Conservation (phyloP, 2,329 filamentous ascomycete genomes). For the Rhinocladiella similis region DNA sequence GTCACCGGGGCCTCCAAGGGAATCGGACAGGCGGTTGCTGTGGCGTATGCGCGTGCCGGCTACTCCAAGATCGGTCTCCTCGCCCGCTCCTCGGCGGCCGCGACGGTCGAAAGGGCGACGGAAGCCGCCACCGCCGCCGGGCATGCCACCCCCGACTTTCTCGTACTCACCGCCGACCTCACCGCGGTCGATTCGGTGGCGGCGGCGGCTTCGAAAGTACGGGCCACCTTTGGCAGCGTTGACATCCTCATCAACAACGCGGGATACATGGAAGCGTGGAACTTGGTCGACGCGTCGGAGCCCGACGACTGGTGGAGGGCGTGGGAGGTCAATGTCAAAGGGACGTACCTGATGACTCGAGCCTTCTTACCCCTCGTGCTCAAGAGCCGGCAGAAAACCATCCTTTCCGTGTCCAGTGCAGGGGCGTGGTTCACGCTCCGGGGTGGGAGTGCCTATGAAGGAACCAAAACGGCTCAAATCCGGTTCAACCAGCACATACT, state of each 20-base stretch:
- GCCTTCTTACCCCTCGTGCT: neutral
- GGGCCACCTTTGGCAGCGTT: neutral
- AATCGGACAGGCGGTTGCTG: conserved; percentile 63
- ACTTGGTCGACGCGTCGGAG: neutral
- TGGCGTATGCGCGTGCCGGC: conserved; percentile 67
- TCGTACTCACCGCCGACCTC: neutral
- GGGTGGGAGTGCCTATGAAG: neutral
- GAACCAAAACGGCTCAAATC: neutral
- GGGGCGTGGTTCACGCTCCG: neutral
- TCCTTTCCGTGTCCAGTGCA: neutral
- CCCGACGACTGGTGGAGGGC: neutral
- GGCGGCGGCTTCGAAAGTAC: neutral
- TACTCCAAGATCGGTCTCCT: conserved; percentile 65
- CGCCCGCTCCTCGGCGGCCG: neutral
- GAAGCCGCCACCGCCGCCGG: too few relatives aligned
- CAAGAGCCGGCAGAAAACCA: too few relatives aligned
- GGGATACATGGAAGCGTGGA: neutral
- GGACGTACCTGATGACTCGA: neutral
- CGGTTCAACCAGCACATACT: too few relatives aligned
- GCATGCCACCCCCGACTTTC: too few relatives aligned
- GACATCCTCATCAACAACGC: neutral
- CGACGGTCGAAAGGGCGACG: neutral
- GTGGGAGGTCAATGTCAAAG: neutral
- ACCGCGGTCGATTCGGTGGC: neutral
- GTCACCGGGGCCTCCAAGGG: neutral